Conservation (phyloP, 2,329 filamentous ascomycete species). For the Aspergillus sp. region DNA sequence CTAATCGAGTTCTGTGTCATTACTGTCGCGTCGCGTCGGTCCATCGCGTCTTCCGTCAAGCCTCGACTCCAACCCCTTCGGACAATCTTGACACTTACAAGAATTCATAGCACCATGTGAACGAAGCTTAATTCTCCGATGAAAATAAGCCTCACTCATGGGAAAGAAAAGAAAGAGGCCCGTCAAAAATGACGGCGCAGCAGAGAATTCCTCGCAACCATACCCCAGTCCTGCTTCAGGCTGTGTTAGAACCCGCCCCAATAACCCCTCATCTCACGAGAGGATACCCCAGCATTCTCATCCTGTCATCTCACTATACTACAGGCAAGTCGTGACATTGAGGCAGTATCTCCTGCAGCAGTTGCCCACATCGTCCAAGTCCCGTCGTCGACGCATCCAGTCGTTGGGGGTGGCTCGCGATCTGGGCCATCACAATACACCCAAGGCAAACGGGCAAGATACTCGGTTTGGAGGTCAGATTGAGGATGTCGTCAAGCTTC, state of each 20-base stretch:
- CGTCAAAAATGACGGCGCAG: constrained; percentile 15
- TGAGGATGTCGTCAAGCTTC: constrained; percentile 47
- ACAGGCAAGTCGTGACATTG: constrained; percentile 60
- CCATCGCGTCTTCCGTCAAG: too few species aligned
- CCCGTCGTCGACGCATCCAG: constrained; percentile 43
- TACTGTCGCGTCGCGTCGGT: too few species aligned
- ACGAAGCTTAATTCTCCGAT: too few species aligned
- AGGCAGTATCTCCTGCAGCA: constrained; percentile 65
- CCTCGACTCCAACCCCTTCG: too few species aligned
- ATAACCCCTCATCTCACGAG: constrained; percentile 9
- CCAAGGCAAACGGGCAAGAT: constrained; percentile 8
- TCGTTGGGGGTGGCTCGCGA: constrained; percentile 18
- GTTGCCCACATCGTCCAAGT: constrained; percentile 62
- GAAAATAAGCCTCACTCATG: constrained; percentile 20
- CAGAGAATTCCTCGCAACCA: constrained; percentile 12
- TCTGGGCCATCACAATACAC: too few species aligned
- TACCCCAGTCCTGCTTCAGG: constrained; percentile 16
- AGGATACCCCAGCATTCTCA: constrained; percentile 35
- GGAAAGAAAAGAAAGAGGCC: constrained; percentile 40
- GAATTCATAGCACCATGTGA: too few species aligned
- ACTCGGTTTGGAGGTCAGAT: constrained; percentile 2
- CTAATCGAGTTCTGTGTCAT: too few species aligned
- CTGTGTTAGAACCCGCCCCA: constrained; percentile 2
- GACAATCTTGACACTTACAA: too few species aligned
- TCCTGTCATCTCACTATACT: constrained; percentile 65